phyloP scores from a whole-genome alignment of 192 early-diverging fungal genomes.

The Coemansia sp. region DNA sequence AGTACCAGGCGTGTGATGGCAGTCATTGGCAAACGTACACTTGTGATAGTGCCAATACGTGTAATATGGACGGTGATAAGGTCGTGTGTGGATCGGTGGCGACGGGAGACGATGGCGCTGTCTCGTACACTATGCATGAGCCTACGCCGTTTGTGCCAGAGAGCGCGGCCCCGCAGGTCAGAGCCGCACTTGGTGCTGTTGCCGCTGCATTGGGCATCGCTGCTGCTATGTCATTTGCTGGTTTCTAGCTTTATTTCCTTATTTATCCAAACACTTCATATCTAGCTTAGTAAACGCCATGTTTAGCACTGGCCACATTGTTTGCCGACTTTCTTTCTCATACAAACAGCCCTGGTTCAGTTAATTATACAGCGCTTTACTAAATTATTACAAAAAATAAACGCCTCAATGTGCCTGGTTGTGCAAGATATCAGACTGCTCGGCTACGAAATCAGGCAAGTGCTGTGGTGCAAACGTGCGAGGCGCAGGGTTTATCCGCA shows the following conservation, averaged over 20 bases:
- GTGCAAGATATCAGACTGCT: no score
- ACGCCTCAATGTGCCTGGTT: no score
- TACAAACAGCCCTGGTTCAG: no score
- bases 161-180: conserved; percentile 4
- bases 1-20: conserved; percentile 51
- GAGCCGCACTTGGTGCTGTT: conserved; percentile 13
- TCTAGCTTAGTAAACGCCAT: no score
- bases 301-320: no score
- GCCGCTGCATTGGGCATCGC: conserved; percentile 22
- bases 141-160: conserved; percentile 39
- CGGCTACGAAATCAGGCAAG: no score
- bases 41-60: conserved; percentile 18
- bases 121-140: conserved; percentile 30
- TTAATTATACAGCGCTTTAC: no score
- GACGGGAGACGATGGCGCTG: not conserved
- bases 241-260: not conserved
- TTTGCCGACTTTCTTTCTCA: no score
- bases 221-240: not conserved
- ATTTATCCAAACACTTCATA: not conserved
- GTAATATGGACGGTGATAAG: conserved; percentile 24
- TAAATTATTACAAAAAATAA: no score
- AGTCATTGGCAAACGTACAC: conserved; percentile 25
- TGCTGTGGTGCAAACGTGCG: no score
- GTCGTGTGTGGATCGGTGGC: conserved; percentile 20
- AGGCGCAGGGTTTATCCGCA: no score